These are phyloP conservation scores for Aspergillus cristatus DNA, from an alignment of 495 filamentous ascomycete genomes.

Conservation along the genomic window DNA sequence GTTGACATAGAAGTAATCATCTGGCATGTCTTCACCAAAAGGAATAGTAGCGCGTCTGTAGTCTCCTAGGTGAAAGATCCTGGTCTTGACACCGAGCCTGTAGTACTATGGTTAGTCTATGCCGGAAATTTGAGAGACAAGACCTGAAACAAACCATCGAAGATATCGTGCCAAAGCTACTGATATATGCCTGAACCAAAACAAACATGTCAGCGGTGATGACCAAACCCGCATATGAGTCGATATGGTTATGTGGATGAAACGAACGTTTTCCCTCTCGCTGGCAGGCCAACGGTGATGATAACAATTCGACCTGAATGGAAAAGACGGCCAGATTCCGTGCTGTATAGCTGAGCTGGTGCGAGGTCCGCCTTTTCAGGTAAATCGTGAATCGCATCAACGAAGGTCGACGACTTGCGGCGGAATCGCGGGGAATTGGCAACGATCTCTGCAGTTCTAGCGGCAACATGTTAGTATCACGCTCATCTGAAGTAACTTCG, in stretches of 20 bases:
- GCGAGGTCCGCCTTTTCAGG: constrained; percentile 77
- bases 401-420: constrained; percentile 86
- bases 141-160: constrained; percentile 56
- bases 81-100: constrained; percentile 95
- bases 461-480: neutral
- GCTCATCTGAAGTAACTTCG: too few relatives aligned
- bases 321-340: constrained; percentile 91
- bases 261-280: constrained; percentile 88
- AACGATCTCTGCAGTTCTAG: constrained; percentile 74
- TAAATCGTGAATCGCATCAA: constrained; percentile 96
- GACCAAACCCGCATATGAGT: neutral
- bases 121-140: neutral
- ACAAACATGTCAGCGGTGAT: constrained; percentile 5
- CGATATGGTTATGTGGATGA: neutral
- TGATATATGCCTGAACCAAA: constrained; percentile 65
- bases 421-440: constrained; percentile 75
- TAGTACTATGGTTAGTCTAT: constrained; percentile 10
- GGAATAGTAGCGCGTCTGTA: constrained; percentile 90
- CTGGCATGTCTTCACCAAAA: constrained; percentile 75
- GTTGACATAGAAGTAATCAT: constrained; percentile 97
- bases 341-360: constrained; percentile 95
- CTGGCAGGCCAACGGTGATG: constrained; percentile 90
- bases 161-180: constrained; percentile 93
- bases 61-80: constrained; percentile 94
- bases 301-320: constrained; percentile 96